Percentiles rank a stretch among this genome's conserved stretches.
phyloP scores from a whole-genome alignment of 164 flowering plant species.

The Tetracentron sinense region DNA sequence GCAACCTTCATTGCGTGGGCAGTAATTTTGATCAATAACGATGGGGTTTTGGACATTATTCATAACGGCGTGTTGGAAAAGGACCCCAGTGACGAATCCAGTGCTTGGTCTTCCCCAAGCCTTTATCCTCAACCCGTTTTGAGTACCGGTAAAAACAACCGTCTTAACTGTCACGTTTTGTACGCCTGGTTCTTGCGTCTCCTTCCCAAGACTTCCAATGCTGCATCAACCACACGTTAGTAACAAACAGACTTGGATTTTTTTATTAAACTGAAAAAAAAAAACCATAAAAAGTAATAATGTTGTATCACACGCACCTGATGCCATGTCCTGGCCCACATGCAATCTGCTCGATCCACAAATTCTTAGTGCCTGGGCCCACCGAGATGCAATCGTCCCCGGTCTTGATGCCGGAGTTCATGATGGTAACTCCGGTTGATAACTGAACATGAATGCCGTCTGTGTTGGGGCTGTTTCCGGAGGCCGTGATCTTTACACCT shows the following conservation, averaged over 20 bases:
- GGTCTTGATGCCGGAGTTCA: constrained; percentile 32
- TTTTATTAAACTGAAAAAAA: no score
- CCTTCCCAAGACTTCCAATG: constrained; percentile 70
- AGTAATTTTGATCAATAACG: constrained; percentile 68
- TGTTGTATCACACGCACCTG: no score
- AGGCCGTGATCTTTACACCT: constrained; percentile 40
- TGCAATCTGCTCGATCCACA: constrained; percentile 40
- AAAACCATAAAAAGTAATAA: no score
- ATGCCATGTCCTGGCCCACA: constrained; percentile 81
- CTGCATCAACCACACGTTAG: constrained; percentile 27
- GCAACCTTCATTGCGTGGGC: constrained; percentile 45
- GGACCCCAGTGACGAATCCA: constrained; percentile 48
- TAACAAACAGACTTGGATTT: no score
- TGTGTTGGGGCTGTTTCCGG: constrained; percentile 69
- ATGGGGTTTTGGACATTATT: constrained; percentile 54
- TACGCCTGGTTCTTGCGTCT: constrained; percentile 51
- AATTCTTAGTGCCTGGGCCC: constrained; percentile 44
- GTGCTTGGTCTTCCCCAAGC: constrained; percentile 71
- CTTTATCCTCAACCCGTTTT: constrained; percentile 71
- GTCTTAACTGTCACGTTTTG: constrained; percentile 60
- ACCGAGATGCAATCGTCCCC: constrained; percentile 70
- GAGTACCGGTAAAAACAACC: constrained; percentile 38
- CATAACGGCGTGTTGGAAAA: constrained; percentile 47
- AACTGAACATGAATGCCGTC: constrained; percentile 59
- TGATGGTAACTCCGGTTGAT: constrained; percentile 43